These are phyloP conservation scores for Alternaria sp. DNA, from an alignment of 2,329 filamentous ascomycete genomes.

Conservation along the genomic window DNA sequence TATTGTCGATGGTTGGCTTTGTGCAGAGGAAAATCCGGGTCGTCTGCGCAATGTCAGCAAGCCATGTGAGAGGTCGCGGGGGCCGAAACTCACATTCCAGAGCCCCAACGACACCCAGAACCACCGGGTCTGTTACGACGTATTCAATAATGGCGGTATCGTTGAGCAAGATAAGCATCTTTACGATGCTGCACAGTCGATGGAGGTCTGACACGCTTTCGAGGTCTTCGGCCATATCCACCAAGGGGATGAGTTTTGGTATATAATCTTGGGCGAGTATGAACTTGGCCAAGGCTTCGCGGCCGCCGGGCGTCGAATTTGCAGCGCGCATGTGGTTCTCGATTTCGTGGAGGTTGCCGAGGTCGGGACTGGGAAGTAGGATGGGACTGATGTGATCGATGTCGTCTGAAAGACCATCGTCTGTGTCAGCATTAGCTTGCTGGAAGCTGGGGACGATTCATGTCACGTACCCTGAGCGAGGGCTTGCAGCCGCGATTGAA, in stretches of 20 bases:
- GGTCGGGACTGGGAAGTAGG: constrained; percentile 76
- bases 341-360: constrained; percentile 84
- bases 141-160: constrained; percentile 94
- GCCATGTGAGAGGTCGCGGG: neutral
- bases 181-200: constrained; percentile 96
- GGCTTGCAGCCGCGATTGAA: constrained; percentile 76
- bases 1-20: constrained; percentile 97
- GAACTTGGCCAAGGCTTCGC: constrained; percentile 86
- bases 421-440: constrained; percentile 51
- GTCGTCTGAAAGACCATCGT: constrained; percentile 90
- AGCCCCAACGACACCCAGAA: constrained; percentile 91
- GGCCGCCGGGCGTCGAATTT: constrained; percentile 74
- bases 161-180: constrained; percentile 91
- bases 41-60: constrained; percentile 63
- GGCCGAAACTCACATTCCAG: constrained; percentile 71
- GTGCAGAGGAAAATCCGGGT: constrained; percentile 96
- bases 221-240: constrained; percentile 88
- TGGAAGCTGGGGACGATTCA: neutral
- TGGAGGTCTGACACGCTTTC: constrained; percentile 88
- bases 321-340: constrained; percentile 83
- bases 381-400: constrained; percentile 74
- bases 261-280: constrained; percentile 88
- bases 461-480: constrained; percentile 65
- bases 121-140: constrained; percentile 85
- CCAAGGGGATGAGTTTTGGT: constrained; percentile 80